phyloP scores from a whole-genome alignment of 2,329 filamentous ascomycete species.

The Fusarium sarcochroum region DNA sequence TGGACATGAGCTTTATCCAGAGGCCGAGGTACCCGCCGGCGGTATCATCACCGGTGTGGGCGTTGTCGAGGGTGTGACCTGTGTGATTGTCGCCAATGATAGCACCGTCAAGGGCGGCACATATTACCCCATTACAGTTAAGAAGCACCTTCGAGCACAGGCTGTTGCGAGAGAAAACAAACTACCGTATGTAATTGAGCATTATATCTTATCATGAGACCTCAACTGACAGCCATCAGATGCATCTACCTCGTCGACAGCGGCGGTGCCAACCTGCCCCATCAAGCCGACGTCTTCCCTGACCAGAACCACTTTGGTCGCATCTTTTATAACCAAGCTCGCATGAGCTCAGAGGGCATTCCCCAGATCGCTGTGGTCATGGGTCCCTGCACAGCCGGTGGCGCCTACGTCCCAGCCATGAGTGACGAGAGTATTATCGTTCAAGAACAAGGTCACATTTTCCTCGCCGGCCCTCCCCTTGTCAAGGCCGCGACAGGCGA shows the following conservation, averaged over 20 bases:
- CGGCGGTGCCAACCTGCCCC: constrained; percentile 92
- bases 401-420: constrained; percentile 97
- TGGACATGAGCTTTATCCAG: constrained; percentile 86
- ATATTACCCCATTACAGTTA: constrained; percentile 97
- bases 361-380: constrained; percentile 96
- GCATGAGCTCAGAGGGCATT: constrained; percentile 90
- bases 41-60: constrained; percentile 95
- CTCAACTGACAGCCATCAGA: constrained; percentile 52
- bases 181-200: constrained; percentile 65
- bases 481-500: constrained; percentile 98
- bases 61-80: constrained; percentile 89
- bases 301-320: constrained; percentile 95
- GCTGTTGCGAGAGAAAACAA: constrained; percentile 91
- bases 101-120: constrained; percentile 98
- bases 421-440: constrained; percentile 98
- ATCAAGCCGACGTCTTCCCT: constrained; percentile 96
- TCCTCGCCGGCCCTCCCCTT: constrained; percentile 92
- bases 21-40: constrained; percentile 88
- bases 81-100: constrained; percentile 95
- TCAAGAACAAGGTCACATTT: constrained; percentile 95
- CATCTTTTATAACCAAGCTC: constrained; percentile 98
- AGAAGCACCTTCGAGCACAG: constrained; percentile 96
- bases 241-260: constrained; percentile 98
- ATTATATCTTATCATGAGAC: background rate
- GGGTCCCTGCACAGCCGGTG: constrained; percentile 96